A percentile compares a stretch with the other conserved stretches of the same genome.
Conservation (phyloP, 176 grass and related monocot species). For the Rhipidocladum racemiflorum region DNA sequence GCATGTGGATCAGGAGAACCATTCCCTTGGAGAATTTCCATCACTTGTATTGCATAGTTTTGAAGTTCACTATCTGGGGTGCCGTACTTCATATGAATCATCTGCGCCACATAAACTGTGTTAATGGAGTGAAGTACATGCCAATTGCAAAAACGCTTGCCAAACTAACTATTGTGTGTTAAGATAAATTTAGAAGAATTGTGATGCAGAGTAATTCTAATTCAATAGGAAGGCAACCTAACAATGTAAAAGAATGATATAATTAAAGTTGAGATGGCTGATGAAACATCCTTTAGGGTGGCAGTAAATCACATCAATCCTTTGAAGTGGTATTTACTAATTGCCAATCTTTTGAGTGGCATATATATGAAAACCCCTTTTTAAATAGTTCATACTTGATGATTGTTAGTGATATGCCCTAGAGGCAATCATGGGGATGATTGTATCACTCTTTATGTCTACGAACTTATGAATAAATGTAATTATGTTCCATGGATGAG, state of each 20-base stretch:
- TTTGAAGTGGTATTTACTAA: neutral
- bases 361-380: neutral
- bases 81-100: conserved; percentile 86
- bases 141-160: neutral
- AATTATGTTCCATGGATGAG: too few species aligned
- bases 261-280: conserved; percentile 22
- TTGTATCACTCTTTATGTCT: too few species aligned
- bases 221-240: neutral
- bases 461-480: too few species aligned
- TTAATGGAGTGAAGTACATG: conserved; percentile 9
- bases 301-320: neutral
- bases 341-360: neutral
- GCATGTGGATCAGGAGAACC: conserved; percentile 73
- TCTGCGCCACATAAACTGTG: conserved; percentile 43
- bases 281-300: neutral
- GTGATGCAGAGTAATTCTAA: neutral
- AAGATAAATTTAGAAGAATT: neutral
- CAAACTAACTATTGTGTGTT: neutral
- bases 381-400: neutral
- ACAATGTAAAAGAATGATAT: conserved; percentile 16
- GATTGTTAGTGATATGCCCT: too few species aligned
- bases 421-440: too few species aligned
- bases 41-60: conserved; percentile 66
- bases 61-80: conserved; percentile 74
- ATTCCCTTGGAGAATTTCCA: conserved; percentile 89